Evolutionary conservation across 495 filamentous ascomycete genomes (phyloP).

Genomic region (Aspergillus coremiiformis): DNA sequence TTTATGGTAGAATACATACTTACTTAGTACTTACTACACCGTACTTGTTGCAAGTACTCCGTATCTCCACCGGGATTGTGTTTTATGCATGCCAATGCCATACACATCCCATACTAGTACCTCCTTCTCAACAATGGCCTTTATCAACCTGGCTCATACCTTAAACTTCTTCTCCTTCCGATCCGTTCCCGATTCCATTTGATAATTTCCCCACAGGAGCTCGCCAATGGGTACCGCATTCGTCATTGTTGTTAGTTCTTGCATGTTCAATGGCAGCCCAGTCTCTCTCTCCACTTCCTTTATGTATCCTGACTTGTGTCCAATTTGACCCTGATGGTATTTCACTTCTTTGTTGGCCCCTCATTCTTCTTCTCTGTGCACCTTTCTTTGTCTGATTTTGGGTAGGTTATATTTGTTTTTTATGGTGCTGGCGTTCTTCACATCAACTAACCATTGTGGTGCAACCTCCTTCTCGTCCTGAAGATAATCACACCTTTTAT

Average conservation of each 20-base stretch:
- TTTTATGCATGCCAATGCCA: neutral
- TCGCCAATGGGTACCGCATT: slow-evolving; percentile 16
- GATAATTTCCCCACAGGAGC: neutral
- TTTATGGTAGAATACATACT: neutral
- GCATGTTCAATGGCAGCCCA: slow-evolving; percentile 14
- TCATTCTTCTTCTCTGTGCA: neutral
- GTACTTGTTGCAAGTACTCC: too few species aligned
- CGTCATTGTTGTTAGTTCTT: slow-evolving; percentile 19
- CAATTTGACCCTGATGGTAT: neutral
- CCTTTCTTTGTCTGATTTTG: neutral
- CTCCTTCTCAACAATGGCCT: too few species aligned
- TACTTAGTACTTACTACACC: neutral
- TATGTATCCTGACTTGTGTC: slow-evolving; percentile 17
- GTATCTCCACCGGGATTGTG: too few species aligned
- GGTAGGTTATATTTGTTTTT: neutral
- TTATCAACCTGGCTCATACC: slow-evolving; percentile 9
- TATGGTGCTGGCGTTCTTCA: neutral
- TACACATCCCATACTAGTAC: slow-evolving; percentile 8
- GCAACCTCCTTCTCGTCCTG: neutral
- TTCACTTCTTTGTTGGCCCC: neutral
- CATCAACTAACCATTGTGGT: neutral
- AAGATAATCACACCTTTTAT: neutral
- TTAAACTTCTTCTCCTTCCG: slow-evolving; percentile 1
- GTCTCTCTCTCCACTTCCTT: slow-evolving; percentile 11
- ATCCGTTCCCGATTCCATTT: slow-evolving; percentile 9